Evolutionary conservation across 257 asterid genomes (phyloP), one percentile per base, ranked within the genome.

Genomic region (Jacaranda mimosifolia): DNA sequence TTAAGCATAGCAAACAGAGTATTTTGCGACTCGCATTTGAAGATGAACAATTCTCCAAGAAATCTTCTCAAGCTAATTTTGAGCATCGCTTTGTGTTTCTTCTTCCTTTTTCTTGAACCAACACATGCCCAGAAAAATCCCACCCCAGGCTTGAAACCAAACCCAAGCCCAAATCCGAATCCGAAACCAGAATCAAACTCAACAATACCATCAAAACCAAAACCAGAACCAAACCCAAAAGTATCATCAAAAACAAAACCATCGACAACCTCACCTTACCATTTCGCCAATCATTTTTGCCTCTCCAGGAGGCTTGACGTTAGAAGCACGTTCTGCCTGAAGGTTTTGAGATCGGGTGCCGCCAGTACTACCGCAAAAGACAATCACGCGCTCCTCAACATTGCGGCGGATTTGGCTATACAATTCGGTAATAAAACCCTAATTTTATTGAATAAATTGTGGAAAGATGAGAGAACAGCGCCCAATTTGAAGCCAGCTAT

Each of bases 321-420:
- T 9, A 67, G 57, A 26, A 53, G 21, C 19, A 74, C 80, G 15
- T 80, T 80, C 53, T 80, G 80, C 7, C 51, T 80, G 2, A 38
- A 68, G 46, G 80, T 80, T 7, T 26, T 80, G 58, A 35, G 76
- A 6, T 80, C 83, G 49, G 62, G 67, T 40, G 73, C 83, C 52
- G 5, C 48, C 36, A 79, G 78, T 71, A 58, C 51, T 32, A 60
- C 59, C 5, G 77, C 70, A 11, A 17, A 49, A 0, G 70, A 49
- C 15, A 80, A 68, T 17, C 63, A 32, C 43, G 77, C 59, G 10
- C 80, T 80, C 18, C 48, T 80, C 14, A 3, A 38, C 11, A 60
- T 73, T 8, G 57, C 83, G 1, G 80, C 76, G 0, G 53, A 80
- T 21, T 7, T 9, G 13, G 79, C 83, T 8, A 74, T 80, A 17